Evolutionary conservation across 140 eudicot genomes (phyloP).

Genomic region (Cichorium intybus): DNA sequence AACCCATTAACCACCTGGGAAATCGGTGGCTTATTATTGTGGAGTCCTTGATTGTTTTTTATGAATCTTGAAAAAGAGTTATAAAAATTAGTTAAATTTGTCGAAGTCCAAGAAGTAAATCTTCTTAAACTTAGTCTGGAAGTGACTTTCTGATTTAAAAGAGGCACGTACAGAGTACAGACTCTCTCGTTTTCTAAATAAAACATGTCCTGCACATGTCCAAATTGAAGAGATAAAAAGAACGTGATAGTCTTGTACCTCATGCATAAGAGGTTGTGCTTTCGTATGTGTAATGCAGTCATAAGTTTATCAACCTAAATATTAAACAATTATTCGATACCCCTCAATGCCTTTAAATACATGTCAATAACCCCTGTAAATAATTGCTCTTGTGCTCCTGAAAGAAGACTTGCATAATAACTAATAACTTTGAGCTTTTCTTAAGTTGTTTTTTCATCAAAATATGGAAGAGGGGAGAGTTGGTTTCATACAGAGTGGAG

Average conservation of each 20-base stretch:
- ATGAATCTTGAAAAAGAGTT: too few species aligned
- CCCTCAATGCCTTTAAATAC: slow-evolving; percentile 15
- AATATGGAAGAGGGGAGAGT: slow-evolving; percentile 5
- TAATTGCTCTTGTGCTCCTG: not conserved
- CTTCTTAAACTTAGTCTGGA: not conserved
- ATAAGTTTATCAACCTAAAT: not conserved
- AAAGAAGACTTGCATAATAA: not conserved
- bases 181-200: too few species aligned
- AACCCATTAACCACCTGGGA: too few species aligned
- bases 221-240: not conserved
- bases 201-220: not conserved
- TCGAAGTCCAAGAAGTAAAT: not conserved
- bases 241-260: not conserved
- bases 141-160: not conserved
- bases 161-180: too few species aligned
- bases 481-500: slow-evolving; percentile 14
- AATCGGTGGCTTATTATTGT: too few species aligned
- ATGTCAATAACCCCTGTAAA: not conserved
- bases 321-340: not conserved
- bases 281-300: not conserved
- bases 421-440: not conserved
- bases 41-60: too few species aligned
- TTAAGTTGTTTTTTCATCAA: not conserved
- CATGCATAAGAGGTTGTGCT: not conserved
- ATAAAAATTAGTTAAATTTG: too few species aligned